These are phyloP conservation scores for Pyricularia pennisetigena DNA, from an alignment of 2,329 filamentous ascomycete species.

Conservation along the genomic window DNA sequence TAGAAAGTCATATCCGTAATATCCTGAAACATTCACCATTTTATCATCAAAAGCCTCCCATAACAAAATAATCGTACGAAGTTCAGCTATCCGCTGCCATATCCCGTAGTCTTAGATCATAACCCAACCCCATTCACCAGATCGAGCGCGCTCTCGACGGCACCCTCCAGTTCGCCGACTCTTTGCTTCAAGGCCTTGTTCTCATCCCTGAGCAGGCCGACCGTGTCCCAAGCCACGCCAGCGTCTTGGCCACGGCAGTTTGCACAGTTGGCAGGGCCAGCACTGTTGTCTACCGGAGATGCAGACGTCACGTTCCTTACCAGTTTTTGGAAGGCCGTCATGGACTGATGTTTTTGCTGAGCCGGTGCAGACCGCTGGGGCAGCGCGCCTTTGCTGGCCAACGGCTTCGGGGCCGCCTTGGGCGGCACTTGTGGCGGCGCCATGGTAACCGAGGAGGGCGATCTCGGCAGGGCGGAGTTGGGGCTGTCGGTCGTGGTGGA, in stretches of 20 bases:
- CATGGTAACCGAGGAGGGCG: constrained; percentile 6
- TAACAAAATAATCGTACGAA: neutral
- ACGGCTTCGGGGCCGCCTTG: neutral
- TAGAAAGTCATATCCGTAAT: neutral
- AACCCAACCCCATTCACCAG: constrained; percentile 45
- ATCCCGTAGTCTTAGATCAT: constrained; percentile 9
- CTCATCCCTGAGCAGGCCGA: constrained; percentile 50
- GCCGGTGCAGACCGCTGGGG: neutral
- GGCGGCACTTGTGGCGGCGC: constrained; percentile 7
- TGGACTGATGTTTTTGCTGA: constrained; percentile 18
- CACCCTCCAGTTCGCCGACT: constrained; percentile 47
- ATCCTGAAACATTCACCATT: neutral
- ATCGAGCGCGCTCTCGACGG: constrained; percentile 51
- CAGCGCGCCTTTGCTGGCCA: constrained; percentile 5
- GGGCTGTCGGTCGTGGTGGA: constrained; percentile 28
- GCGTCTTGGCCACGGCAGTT: constrained; percentile 51
- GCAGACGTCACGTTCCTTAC: constrained; percentile 31
- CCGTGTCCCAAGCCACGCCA: constrained; percentile 55
- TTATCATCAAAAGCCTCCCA: neutral
- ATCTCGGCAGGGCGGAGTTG: constrained; percentile 6
- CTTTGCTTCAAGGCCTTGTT: constrained; percentile 51
- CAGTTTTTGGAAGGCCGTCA: constrained; percentile 37
- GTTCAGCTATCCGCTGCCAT: too few relatives aligned
- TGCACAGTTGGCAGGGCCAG: constrained; percentile 25
- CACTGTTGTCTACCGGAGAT: constrained; percentile 14